Evolutionary conservation across 176 grass and related monocot species (phyloP).

Genomic region (Oryza rufipogon): DNA sequence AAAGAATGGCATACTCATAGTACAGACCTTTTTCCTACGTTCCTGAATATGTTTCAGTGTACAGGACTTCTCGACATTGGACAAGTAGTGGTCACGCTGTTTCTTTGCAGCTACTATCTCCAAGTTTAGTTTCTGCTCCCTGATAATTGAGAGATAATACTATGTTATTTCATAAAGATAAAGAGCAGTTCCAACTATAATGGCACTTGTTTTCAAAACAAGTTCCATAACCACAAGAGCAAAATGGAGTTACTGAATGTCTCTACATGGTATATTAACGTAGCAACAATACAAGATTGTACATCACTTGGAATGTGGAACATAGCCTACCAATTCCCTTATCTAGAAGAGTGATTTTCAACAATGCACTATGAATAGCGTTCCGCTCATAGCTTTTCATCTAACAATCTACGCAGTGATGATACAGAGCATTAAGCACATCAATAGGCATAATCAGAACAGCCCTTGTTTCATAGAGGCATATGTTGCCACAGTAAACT

Average conservation of each 20-base stretch:
- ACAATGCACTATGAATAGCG: not conserved
- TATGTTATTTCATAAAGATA: not conserved
- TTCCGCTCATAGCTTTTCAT: not conserved
- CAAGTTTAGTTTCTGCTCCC: no score
- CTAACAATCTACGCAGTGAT: not conserved
- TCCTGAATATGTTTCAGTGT: constrained; percentile 69
- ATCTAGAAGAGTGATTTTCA: not conserved
- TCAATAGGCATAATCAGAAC: not conserved
- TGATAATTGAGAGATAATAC: not conserved
- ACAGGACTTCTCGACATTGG: constrained; percentile 70
- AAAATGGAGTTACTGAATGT: no score
- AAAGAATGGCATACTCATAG: not conserved
- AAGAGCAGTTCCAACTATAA: not conserved
- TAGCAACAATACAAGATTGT: not conserved
- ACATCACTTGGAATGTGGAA: not conserved
- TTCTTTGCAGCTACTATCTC: no score
- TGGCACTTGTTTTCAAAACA: no score
- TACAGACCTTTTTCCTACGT: constrained; percentile 70
- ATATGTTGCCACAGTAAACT: not conserved
- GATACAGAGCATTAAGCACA: not conserved
- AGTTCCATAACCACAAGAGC: no score
- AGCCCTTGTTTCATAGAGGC: not conserved
- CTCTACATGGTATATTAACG: no score
- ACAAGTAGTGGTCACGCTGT: constrained; percentile 67
- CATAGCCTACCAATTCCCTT: not conserved